Evolutionary conservation across 371 early-diverging fungal genomes (phyloP), one percentile per base, ranked within the genome.

Genomic region (Mucor irregularis): DNA sequence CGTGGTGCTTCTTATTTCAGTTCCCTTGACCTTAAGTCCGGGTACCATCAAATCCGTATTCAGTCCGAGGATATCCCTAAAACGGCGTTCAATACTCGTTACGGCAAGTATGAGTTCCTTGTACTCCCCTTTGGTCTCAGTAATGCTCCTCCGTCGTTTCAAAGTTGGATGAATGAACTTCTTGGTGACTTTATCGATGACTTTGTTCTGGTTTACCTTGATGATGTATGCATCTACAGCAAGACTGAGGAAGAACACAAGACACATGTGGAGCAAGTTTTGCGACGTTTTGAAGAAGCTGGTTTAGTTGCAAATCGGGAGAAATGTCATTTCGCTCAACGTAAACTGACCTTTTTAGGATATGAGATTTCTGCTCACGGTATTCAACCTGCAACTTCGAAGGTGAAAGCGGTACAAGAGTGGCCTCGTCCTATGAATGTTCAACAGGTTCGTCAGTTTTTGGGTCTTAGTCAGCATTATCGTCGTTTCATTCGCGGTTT

Each of bases 181-280:
- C 61, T 88, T 0, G 43, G 48, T 0, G 63, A 69, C 3, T 53
- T 55, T 17, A 31, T 75, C 0, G 80, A 78, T 45, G 58, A 68
- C 7, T 78, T 49, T 22, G 43, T 62, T 1, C 38, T 82, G 0
- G 66, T 80, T 0, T 88, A 82, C 26, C 40, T 87, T 0, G 86
- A 89, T 56, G 81, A 86, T 59, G 78, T 86, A 1, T 56, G 85
- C 0, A 78, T 90, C 16, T 86, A 66, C 49, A 74, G 76, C 5
- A 50, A 69, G 8, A 71, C 63, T 11, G 6, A 26, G 14, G 68
- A 77, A 11, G 77, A 83, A n/a, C 84, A 87, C 38, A 26, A 51
- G 3, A 3, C 34, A 3, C 74, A 86, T 50, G 37, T 83, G 5
- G 17, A 44, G 1, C 25, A 29, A 0, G 74, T 85, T 1, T 53